Evolutionary conservation across 768 basidiomycete species (phyloP), one percentile per base, ranked within the genome.

Genomic region (Gymnopilus junonius): DNA sequence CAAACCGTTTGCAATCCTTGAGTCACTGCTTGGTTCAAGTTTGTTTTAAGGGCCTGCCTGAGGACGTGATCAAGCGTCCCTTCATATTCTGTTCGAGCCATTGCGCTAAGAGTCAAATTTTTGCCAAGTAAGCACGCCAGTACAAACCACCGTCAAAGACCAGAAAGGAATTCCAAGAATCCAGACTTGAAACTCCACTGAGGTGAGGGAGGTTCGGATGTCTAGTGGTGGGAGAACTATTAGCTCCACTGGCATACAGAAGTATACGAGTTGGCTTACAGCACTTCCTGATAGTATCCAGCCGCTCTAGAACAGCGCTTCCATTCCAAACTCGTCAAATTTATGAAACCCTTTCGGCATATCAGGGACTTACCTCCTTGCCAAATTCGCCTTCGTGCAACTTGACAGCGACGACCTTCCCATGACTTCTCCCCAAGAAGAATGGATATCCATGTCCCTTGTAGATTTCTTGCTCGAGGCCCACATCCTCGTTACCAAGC

Each of bases 71-170:
- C 35, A 8, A 61, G 29, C 3, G 23, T 35, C 1, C 29, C 45
- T 23, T 39, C 34, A n/a, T 48, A 15, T 37, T 42, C 37, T 61
- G 27, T 10, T 27, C 3, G 34, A 40, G 12, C n/a, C n/a, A 21
- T 20, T 8, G 21, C 7, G 23, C 21, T 39, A 11, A 35, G n/a
- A 55, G 10, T 15, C 4, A 25, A 14, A 15, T 14, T 25, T 35
- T 21, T 3, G 11, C 20, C 8, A 6, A 14, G 15, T 10, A 34
- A 25, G 11, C 6, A 6, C 5, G 3, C 23, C 4, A 14, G n/a
- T 51, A 53, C 59, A 25, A 31, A 61, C 59, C 59, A 6, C 35
- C 59, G 37, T 61, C 21, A 12, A 61, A 61, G 14, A 61, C 59
- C 53, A 61, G 50, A 21, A 54, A 61, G 29, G 31, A 15, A 27